phyloP scores from a whole-genome alignment of 2,329 filamentous ascomycete species.

The Elsinoe ampelina region DNA sequence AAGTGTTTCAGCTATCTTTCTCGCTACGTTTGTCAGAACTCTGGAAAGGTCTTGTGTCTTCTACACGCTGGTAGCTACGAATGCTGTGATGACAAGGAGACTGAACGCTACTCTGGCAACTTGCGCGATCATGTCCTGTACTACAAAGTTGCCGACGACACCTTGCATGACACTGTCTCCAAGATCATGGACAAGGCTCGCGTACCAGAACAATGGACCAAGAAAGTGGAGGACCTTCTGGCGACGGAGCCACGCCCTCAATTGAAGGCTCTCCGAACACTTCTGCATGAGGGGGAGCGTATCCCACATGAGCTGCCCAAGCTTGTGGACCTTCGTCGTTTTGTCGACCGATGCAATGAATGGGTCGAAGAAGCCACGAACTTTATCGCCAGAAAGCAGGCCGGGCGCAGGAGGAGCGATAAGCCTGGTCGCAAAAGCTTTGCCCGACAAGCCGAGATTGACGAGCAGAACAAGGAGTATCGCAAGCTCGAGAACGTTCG shows the following conservation, averaged over 20 bases:
- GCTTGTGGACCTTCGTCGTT: slow-evolving; percentile 70
- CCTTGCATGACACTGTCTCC: slow-evolving; percentile 55
- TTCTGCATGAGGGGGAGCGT: slow-evolving; percentile 89
- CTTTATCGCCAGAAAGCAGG: slow-evolving; percentile 95
- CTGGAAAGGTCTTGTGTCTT: slow-evolving; percentile 74
- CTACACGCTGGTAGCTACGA: slow-evolving; percentile 69
- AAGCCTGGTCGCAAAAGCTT: slow-evolving; percentile 70
- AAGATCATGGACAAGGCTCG: slow-evolving; percentile 80
- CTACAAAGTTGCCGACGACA: slow-evolving; percentile 67
- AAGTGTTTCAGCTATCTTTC: slow-evolving; percentile 89
- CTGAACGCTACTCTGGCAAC: slow-evolving; percentile 53
- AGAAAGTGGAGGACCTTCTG: slow-evolving; percentile 77
- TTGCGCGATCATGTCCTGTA: slow-evolving; percentile 58
- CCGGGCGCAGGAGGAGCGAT: slow-evolving; percentile 92
- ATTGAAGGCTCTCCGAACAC: slow-evolving; percentile 71
- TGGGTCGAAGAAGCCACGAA: slow-evolving; percentile 96
- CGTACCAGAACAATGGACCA: slow-evolving; percentile 79
- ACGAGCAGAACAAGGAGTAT: slow-evolving; percentile 73
- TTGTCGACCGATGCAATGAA: slow-evolving; percentile 92
- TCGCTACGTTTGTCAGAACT: slow-evolving; percentile 74
- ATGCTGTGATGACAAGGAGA: slow-evolving; percentile 63
- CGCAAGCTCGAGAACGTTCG: slow-evolving; percentile 84
- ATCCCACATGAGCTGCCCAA: slow-evolving; percentile 85
- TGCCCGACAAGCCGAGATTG: slow-evolving; percentile 64
- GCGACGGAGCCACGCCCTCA: slow-evolving; percentile 77